phyloP scores from a whole-genome alignment of 2,329 filamentous ascomycete species.

The Exserohilum turcica region DNA sequence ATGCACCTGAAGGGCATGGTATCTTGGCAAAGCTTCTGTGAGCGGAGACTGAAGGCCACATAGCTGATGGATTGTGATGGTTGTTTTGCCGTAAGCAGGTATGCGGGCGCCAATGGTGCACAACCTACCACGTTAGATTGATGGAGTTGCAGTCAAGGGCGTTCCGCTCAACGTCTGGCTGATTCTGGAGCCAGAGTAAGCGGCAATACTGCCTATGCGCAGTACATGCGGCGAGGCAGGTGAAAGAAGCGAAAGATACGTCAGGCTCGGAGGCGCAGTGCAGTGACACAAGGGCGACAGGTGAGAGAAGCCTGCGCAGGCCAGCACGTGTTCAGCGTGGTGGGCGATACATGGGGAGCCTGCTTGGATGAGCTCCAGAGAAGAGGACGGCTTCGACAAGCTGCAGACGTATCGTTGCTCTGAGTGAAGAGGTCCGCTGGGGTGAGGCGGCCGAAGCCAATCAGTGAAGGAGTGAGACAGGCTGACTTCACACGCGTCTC shows the following conservation, averaged over 20 bases:
- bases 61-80: slow-evolving; percentile 10
- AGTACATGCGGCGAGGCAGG: neutral
- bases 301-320: neutral
- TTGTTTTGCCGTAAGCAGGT: slow-evolving; percentile 11
- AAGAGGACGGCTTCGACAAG: neutral
- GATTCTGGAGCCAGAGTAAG: neutral
- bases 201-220: neutral
- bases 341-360: neutral
- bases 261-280: neutral
- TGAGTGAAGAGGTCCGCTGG: neutral
- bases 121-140: slow-evolving; percentile 16
- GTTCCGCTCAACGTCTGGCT: neutral
- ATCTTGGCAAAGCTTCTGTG: slow-evolving; percentile 34
- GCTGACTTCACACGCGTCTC: slow-evolving; percentile 6
- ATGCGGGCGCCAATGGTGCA: neutral
- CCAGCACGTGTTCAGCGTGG: neutral
- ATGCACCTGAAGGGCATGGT: slow-evolving; percentile 57
- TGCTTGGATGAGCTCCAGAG: too few species aligned
- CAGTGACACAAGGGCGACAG: slow-evolving; percentile 2
- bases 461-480: slow-evolving; percentile 10
- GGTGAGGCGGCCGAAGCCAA: neutral
- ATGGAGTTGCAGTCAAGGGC: neutral
- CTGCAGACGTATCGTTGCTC: neutral
- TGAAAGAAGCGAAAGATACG: neutral
- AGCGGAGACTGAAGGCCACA: slow-evolving; percentile 39